Evolutionary conservation across 495 filamentous ascomycete genomes (phyloP), one percentile per base, ranked within the genome.

Genomic region (Penicillium egyptiacum): DNA sequence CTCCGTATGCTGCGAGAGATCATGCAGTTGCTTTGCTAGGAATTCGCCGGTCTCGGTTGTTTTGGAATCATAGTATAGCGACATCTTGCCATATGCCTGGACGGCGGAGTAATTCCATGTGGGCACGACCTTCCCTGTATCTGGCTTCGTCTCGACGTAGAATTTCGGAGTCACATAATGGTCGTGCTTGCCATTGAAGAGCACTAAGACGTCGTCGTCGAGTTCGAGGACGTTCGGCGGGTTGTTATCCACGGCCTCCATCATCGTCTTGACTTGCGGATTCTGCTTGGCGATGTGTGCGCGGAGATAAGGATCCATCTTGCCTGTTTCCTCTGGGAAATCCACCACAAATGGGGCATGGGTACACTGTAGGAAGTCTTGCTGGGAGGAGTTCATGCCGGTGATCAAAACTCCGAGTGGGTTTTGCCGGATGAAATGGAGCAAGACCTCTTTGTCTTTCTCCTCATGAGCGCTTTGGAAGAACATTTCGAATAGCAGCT

Each of bases 81-180:
- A 75, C 2, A 69, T 63, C 6, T 56, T 69, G 14, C 79, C 79
- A 53, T 82, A 82, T 0, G 65, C 73, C 41, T 81, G 77, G 0
- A 73, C 79, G 12, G 79, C 79, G 4, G 76, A 64, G 57, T 81
- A 83, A 63, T 81, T 76, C 80, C 80, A 83, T 2, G 80, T 83
- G 5, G 78, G 78, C 17, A 82, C 79, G 1, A 82, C 79, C 53
- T 81, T 83, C n/a, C 73, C 79, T 0, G 74, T 77, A 1, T 41
- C 56, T 1, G 79, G 81, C 58, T 83, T 83, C 6, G 81, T 83
- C 56, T 79, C 71, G 26, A 59, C 65, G 64, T 81, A 83, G 64
- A 77, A 81, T 50, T 80, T 77, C 2, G 80, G 79, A 7, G 79
- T 83, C 42, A 83, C 73, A 58, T 83, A 83, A 58, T 76, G 72